These are phyloP conservation scores for Pyrenochaeta sp. DNA, from an alignment of 2,329 filamentous ascomycete species.

Conservation along the genomic window DNA sequence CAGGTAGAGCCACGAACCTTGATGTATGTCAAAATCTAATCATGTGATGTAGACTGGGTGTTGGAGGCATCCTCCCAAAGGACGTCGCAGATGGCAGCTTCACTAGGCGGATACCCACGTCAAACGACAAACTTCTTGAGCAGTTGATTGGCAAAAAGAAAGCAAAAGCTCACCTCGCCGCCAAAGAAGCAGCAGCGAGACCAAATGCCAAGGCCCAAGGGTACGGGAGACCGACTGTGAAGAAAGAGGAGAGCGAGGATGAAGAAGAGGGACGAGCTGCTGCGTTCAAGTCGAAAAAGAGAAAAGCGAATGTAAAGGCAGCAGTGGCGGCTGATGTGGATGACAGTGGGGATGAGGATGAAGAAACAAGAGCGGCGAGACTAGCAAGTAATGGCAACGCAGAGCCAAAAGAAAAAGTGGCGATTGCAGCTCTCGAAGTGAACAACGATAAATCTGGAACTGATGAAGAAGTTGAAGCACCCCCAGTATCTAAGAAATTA, in stretches of 20 bases:
- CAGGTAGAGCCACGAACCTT: slow-evolving; percentile 49
- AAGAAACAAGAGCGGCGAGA: slow-evolving; percentile 14
- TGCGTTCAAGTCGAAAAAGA: slow-evolving; percentile 44
- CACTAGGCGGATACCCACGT: slow-evolving; percentile 44
- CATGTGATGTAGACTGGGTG: slow-evolving; percentile 45
- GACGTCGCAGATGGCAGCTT: slow-evolving; percentile 49
- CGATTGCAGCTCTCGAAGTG: not conserved
- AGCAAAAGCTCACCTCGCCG: slow-evolving; percentile 42
- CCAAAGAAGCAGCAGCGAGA: slow-evolving; percentile 32
- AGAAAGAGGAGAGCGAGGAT: slow-evolving; percentile 47
- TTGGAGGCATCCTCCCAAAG: slow-evolving; percentile 49
- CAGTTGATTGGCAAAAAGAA: slow-evolving; percentile 55
- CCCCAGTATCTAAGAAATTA: slow-evolving; percentile 15
- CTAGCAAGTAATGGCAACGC: not conserved
- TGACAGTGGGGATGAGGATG: slow-evolving; percentile 23
- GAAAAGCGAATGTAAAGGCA: slow-evolving; percentile 30
- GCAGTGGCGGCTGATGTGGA: not conserved
- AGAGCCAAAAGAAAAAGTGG: not conserved
- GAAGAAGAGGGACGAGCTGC: slow-evolving; percentile 51
- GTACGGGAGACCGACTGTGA: slow-evolving; percentile 24
- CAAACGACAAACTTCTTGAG: slow-evolving; percentile 55
- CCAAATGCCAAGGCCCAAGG: slow-evolving; percentile 36
- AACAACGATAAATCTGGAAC: slow-evolving; percentile 2
- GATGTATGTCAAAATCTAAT: not conserved
- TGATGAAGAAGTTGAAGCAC: slow-evolving; percentile 13